Evolutionary conservation across 371 early-diverging fungal genomes (phyloP).

Genomic region (Mortierella sp.): DNA sequence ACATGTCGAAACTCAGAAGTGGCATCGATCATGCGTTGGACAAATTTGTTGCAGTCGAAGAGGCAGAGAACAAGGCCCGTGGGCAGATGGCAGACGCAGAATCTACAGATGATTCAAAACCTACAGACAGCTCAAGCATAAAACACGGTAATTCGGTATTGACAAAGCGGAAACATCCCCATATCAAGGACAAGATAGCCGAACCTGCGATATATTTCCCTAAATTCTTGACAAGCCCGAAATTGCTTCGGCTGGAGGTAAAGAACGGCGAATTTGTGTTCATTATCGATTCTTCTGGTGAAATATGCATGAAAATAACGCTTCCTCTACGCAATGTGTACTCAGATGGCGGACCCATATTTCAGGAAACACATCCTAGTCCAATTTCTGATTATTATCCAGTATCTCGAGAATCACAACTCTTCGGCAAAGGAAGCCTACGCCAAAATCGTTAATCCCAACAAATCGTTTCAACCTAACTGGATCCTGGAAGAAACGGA

Average conservation of each 20-base stretch:
- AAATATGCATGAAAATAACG: neutral
- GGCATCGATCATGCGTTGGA: slow-evolving; percentile 31
- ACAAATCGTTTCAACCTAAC: slow-evolving; percentile 51
- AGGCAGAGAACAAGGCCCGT: slow-evolving; percentile 48
- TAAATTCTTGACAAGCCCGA: slow-evolving; percentile 78
- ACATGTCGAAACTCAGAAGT: slow-evolving; percentile 9
- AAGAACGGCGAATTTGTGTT: neutral
- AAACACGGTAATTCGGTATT: neutral
- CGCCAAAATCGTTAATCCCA: slow-evolving; percentile 40
- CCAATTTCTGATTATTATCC: slow-evolving; percentile 80
- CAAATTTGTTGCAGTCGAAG: slow-evolving; percentile 53
- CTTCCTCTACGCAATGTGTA: neutral
- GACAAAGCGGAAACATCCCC: slow-evolving; percentile 32
- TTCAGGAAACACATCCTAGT: slow-evolving; percentile 85
- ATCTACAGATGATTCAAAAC: slow-evolving; percentile 9
- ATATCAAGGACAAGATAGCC: slow-evolving; percentile 22
- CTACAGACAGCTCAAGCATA: neutral
- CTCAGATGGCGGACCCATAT: slow-evolving; percentile 71
- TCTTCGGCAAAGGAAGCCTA: slow-evolving; percentile 34
- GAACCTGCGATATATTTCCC: slow-evolving; percentile 72
- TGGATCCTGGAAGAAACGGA: slow-evolving; percentile 42
- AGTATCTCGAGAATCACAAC: slow-evolving; percentile 64
- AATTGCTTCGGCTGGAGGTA: slow-evolving; percentile 80
- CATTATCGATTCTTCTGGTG: too few species aligned
- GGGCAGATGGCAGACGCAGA: slow-evolving; percentile 46